Evolutionary conservation across 2,329 filamentous ascomycete species (phyloP).

Genomic region (Dactylellina drechsleri): DNA sequence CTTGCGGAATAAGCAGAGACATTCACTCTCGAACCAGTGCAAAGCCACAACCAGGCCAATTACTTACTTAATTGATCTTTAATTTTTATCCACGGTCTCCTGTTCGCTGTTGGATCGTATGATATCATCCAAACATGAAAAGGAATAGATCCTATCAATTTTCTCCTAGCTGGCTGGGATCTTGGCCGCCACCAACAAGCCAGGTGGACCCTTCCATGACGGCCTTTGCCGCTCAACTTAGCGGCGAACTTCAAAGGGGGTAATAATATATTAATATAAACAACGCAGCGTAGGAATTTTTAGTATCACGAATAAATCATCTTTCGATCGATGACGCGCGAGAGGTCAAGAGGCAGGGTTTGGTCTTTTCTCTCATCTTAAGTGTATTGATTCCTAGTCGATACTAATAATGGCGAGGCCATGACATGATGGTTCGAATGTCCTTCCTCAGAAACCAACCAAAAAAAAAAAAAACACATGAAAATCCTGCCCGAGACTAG

Average conservation of each 20-base stretch:
- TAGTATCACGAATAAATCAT: slow-evolving; percentile 18
- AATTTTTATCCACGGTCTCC: not conserved
- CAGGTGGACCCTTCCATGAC: slow-evolving; percentile 7
- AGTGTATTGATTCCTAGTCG: slow-evolving; percentile 12
- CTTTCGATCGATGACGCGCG: slow-evolving; percentile 33
- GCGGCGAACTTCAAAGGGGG: slow-evolving; percentile 28
- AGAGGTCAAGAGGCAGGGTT: not conserved
- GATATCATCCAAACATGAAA: not conserved
- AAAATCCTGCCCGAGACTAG: slow-evolving; percentile 15
- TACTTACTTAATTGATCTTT: too few species aligned
- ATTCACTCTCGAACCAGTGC: not conserved
- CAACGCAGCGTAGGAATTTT: slow-evolving; percentile 24
- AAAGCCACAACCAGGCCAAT: not conserved
- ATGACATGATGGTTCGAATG: slow-evolving; percentile 5
- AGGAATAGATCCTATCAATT: not conserved
- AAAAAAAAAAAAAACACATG: slow-evolving; percentile 7
- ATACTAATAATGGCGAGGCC: slow-evolving; percentile 7
- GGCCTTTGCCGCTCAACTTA: slow-evolving; percentile 23
- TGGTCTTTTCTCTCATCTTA: not conserved
- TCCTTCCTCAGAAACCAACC: not conserved
- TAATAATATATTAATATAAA: slow-evolving; percentile 9
- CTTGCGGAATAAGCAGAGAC: slow-evolving; percentile 8
- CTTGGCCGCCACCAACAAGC: not conserved
- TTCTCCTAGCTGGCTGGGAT: not conserved
- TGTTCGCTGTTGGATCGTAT: too few species aligned